Percentiles rank a stretch among this genome's conserved stretches.
phyloP scores from a whole-genome alignment of 345 rosid genomes.

The Syzygium grande region DNA sequence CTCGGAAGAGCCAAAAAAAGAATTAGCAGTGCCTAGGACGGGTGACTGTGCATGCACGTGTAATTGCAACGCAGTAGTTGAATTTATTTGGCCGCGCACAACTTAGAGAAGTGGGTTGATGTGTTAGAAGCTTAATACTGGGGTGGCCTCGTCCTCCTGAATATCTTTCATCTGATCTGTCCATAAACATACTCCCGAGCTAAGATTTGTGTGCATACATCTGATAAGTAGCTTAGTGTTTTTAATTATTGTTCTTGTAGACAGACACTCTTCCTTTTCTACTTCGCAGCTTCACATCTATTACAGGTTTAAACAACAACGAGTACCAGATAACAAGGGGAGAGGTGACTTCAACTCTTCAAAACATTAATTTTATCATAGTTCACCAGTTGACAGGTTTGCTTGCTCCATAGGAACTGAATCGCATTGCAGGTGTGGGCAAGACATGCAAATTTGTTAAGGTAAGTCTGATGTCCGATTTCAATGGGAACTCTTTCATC shows the following conservation, averaged over 20 bases:
- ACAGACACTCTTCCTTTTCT: neutral
- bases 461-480: slow-evolving; percentile 24
- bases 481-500: neutral
- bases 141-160: neutral
- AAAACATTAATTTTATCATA: neutral
- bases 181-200: neutral
- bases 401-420: slow-evolving; percentile 50
- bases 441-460: slow-evolving; percentile 87
- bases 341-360: slow-evolving; percentile 34
- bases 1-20: neutral
- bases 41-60: neutral
- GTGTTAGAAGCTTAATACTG: neutral
- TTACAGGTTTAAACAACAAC: slow-evolving; percentile 90
- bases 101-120: neutral
- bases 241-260: neutral
- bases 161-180: neutral
- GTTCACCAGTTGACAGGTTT: neutral
- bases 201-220: neutral
- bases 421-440: slow-evolving; percentile 72
- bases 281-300: slow-evolving; percentile 51
- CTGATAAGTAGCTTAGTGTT: neutral
- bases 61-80: neutral
- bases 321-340: slow-evolving; percentile 98
- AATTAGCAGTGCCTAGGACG: neutral
- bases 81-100: neutral